Conservation (phyloP, 192 early-diverging fungal species). For the Phycomyces nitens region DNA sequence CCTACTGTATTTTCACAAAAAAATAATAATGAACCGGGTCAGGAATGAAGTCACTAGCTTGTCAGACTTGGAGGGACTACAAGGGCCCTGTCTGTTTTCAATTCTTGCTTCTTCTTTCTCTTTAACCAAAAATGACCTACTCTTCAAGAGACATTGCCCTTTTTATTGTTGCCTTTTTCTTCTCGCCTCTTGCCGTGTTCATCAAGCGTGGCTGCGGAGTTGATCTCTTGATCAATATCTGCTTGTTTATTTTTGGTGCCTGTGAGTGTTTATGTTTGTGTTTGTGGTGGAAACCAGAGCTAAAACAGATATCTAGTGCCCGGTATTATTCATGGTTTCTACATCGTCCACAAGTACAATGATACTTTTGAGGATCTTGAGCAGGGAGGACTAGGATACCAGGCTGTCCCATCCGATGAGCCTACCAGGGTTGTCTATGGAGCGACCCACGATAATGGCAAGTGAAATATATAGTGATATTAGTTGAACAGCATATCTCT, state of each 20-base stretch:
- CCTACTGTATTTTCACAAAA: no score
- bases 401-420: slow-evolving; percentile 20
- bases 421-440: slow-evolving; percentile 27
- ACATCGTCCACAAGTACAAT: slow-evolving; percentile 50
- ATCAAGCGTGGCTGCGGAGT: slow-evolving; percentile 55
- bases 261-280: slow-evolving; percentile 10
- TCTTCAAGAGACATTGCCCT: slow-evolving; percentile 44
- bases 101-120: slow-evolving; percentile 3
- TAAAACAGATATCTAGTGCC: no score
- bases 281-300: no score
- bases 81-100: background rate
- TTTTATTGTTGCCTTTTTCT: slow-evolving; percentile 47
- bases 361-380: slow-evolving; percentile 33
- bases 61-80: no score
- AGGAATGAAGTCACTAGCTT: no score
- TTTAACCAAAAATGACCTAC: slow-evolving; percentile 23
- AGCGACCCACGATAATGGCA: slow-evolving; percentile 19
- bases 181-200: slow-evolving; percentile 53
- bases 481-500: no score
- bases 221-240: slow-evolving; percentile 63
- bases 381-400: slow-evolving; percentile 26
- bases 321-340: slow-evolving; percentile 64
- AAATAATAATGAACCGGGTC: no score
- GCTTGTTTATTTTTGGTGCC: slow-evolving; percentile 53
- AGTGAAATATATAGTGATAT: background rate